Evolutionary conservation across 441 rosid genomes (phyloP), one percentile per base, ranked within the genome.

Genomic region (Breynia disticha): DNA sequence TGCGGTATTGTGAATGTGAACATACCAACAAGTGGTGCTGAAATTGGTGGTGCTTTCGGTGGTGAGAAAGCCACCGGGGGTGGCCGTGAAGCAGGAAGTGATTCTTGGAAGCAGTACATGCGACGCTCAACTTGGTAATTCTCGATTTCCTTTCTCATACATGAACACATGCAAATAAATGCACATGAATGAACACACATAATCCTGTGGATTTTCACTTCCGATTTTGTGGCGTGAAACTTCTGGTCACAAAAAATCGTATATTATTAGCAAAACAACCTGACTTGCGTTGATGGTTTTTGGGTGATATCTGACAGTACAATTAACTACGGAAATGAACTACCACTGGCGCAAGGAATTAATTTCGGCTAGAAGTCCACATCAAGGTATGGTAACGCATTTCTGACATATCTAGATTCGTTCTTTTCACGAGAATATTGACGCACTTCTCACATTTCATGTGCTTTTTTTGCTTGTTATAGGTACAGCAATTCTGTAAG

Each of bases 61-160:
- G 98, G 98, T 0, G 97, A 91, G 70, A 91, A 88, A 68, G 97
- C 93, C 14, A 93, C 99, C 2, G 95, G 97, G 5, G 97, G 96
- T 56, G 96, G 99, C 47, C 88, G 93, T 61, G 99, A 86, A 78
- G 97, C 95, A 18, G 99, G 99, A 65, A 93, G 97, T 19, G 95
- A 93, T 67, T 86, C 97, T 28, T 93, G 99, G 99, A 93, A 93
- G 75, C 99, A 93, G 62, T 93, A 93, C 66, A 89, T 93, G 99
- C 83, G 96, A 28, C 95, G 97, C 32, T 81, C 97, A 11, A 93
- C 97, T 48, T 89, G 99, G 99, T 93, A 85, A 70, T 15, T 16
- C 11, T 47, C 6, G 11, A 2, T 47, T 46, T 9, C 50, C 18
- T 14, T 18, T 18, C 1, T 45, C 8, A 15, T 45, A 9, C 35